These are phyloP conservation scores for Fusarium mexicanum DNA, from an alignment of 2,329 filamentous ascomycete species.

Conservation along the genomic window DNA sequence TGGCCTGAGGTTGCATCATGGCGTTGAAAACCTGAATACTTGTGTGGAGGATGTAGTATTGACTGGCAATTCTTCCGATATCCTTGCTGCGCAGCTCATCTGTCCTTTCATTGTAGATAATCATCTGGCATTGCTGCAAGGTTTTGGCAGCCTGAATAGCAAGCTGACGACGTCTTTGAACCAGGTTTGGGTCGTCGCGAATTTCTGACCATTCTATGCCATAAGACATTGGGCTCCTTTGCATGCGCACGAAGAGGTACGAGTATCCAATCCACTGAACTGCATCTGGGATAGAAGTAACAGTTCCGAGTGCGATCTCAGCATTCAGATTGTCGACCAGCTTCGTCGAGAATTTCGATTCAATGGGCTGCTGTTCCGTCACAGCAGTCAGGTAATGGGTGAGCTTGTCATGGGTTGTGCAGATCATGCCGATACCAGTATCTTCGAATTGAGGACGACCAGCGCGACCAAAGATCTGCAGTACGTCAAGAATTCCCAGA, in stretches of 20 bases:
- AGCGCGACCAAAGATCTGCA: slow-evolving; percentile 98
- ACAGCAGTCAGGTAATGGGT: slow-evolving; percentile 91
- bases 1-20: slow-evolving; percentile 87
- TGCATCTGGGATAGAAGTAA: slow-evolving; percentile 91
- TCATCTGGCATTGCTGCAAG: slow-evolving; percentile 95
- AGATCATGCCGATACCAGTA: slow-evolving; percentile 97
- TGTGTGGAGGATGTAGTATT: slow-evolving; percentile 93
- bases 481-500: slow-evolving; percentile 92
- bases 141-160: slow-evolving; percentile 89
- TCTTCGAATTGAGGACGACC: slow-evolving; percentile 98
- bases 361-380: slow-evolving; percentile 95
- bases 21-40: slow-evolving; percentile 97
- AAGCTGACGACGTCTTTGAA: slow-evolving; percentile 84
- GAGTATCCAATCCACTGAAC: slow-evolving; percentile 99
- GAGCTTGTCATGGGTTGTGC: slow-evolving; percentile 93
- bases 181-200: slow-evolving; percentile 85
- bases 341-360: slow-evolving; percentile 94
- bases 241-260: slow-evolving; percentile 97
- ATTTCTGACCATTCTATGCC: slow-evolving; percentile 96
- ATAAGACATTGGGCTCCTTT: slow-evolving; percentile 88
- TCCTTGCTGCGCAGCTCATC: slow-evolving; percentile 95
- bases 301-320: slow-evolving; percentile 91
- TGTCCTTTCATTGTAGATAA: slow-evolving; percentile 95
- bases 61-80: slow-evolving; percentile 94
- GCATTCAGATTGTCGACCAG: slow-evolving; percentile 97